Evolutionary conservation across 768 basidiomycete genomes (phyloP).

Genomic region (Trametes gibbosa): DNA sequence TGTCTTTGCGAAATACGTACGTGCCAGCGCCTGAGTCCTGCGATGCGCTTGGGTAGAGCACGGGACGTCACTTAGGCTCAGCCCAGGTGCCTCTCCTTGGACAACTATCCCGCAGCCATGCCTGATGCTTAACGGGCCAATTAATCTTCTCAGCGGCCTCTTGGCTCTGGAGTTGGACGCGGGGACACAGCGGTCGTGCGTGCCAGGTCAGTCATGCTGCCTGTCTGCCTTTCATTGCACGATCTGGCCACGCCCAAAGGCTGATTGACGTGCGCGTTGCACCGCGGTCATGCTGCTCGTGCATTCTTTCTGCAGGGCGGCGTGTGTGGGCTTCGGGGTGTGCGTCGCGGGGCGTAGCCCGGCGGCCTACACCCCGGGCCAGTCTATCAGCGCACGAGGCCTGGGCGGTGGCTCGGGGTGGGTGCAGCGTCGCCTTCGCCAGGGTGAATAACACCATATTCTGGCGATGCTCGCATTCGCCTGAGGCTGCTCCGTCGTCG

Average conservation of each 20-base stretch:
- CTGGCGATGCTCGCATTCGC: too few relatives aligned
- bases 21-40: neutral
- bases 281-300: neutral
- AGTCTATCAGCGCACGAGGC: neutral
- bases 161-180: too few relatives aligned
- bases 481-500: too few relatives aligned
- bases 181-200: too few relatives aligned
- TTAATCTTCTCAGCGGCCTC: too few relatives aligned
- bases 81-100: neutral
- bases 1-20: neutral
- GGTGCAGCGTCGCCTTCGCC: too few relatives aligned
- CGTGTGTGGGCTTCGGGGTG: neutral
- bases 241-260: neutral
- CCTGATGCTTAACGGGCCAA: neutral
- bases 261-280: neutral
- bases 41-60: neutral
- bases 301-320: neutral
- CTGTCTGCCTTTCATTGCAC: too few relatives aligned
- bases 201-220: too few relatives aligned
- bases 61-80: neutral
- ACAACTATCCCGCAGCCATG: neutral
- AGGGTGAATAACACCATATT: too few relatives aligned
- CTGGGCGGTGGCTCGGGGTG: neutral
- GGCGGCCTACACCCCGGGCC: neutral
- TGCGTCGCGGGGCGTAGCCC: neutral